Conservation (phyloP, 257 asterid genomes). For the Ilex asprella region DNA sequence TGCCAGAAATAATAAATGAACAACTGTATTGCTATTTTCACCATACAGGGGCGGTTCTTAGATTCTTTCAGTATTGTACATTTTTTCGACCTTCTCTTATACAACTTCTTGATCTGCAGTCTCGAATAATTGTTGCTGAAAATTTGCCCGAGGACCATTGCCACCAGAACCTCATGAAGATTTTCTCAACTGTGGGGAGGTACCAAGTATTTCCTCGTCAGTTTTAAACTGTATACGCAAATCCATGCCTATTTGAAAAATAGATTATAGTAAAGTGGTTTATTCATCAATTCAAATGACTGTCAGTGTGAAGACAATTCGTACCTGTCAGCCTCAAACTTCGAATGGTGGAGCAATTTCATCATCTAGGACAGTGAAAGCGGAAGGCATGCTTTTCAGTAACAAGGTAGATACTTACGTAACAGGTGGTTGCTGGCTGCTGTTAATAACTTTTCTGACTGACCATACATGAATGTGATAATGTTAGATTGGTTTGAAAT, state of each 20-base stretch:
- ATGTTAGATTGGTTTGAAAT: neutral
- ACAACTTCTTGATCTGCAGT: conserved; percentile 29
- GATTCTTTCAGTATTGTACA: neutral
- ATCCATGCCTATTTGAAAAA: no score
- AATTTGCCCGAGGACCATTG: conserved; percentile 89
- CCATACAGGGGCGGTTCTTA: neutral
- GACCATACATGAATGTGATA: neutral
- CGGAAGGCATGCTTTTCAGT: conserved; percentile 50
- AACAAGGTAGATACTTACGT: conserved; percentile 50
- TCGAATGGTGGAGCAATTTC: conserved; percentile 42
- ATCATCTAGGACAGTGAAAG: conserved; percentile 52
- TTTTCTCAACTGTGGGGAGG: conserved; percentile 87
- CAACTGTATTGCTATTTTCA: no score
- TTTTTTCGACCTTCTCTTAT: no score
- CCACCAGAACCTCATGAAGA: conserved; percentile 87
- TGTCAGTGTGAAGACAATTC: conserved; percentile 81
- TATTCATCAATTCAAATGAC: conserved; percentile 7
- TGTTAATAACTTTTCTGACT: neutral
- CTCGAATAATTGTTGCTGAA: conserved; percentile 77
- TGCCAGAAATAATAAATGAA: no score
- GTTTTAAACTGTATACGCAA: no score
- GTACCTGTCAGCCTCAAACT: conserved; percentile 75
- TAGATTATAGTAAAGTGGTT: neutral
- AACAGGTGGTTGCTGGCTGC: conserved; percentile 1
- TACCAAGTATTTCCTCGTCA: conserved; percentile 15